Evolutionary conservation across 345 rosid species (phyloP).

Genomic region (Noccaea caerulescens): DNA sequence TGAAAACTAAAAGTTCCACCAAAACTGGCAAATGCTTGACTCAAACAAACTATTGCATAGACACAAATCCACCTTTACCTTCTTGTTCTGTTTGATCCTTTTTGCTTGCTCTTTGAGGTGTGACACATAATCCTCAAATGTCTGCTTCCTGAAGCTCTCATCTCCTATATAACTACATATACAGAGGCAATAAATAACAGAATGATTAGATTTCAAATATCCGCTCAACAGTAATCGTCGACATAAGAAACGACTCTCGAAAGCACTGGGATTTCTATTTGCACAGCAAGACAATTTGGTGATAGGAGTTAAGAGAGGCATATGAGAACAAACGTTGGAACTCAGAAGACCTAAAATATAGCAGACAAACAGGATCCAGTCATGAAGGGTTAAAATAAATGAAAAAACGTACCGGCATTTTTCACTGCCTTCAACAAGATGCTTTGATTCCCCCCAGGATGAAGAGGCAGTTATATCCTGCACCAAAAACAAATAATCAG

Average conservation of each 20-base stretch:
- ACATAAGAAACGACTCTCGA: conserved; percentile 8
- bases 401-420: conserved; percentile 71
- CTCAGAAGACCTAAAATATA: conserved; percentile 9
- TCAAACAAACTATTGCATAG: conserved; percentile 7
- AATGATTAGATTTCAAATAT: not conserved
- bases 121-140: conserved; percentile 67
- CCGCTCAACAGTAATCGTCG: conserved; percentile 6
- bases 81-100: conserved; percentile 64
- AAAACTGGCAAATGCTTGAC: conserved; percentile 20
- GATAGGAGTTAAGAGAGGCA: conserved; percentile 4
- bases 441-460: conserved; percentile 77
- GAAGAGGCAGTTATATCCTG: conserved; percentile 84
- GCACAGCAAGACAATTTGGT: conserved; percentile 14
- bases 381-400: conserved; percentile 16
- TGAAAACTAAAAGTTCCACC: conserved; percentile 9
- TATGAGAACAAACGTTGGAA: conserved; percentile 9
- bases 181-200: conserved; percentile 16
- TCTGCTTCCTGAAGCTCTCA: conserved; percentile 64
- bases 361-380: conserved; percentile 13
- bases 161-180: conserved; percentile 69
- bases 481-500: conserved; percentile 38
- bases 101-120: conserved; percentile 70
- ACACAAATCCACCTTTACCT: conserved; percentile 50
- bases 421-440: conserved; percentile 68
- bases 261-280: conserved; percentile 13